Evolutionary conservation across 2,329 filamentous ascomycete genomes (phyloP).

Genomic region (Acarospora socialis): DNA sequence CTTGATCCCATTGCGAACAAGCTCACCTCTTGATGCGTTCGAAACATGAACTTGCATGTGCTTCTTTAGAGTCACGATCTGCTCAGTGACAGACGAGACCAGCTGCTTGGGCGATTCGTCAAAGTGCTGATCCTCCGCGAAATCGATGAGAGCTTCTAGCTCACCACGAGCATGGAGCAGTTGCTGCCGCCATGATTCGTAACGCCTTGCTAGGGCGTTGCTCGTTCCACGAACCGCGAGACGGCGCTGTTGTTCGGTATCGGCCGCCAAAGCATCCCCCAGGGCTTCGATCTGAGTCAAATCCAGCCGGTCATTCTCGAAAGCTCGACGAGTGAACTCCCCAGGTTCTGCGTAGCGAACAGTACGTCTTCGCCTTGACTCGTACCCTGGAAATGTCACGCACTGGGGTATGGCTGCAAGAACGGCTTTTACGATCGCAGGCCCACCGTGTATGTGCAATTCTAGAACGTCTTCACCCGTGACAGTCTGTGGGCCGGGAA

Average conservation of each 20-base stretch:
- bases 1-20: conserved; percentile 71
- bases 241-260: conserved; percentile 86
- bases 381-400: conserved; percentile 6
- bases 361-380: no score
- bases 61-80: conserved; percentile 46
- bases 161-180: conserved; percentile 75
- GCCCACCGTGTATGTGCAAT: conserved; percentile 84
- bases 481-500: conserved; percentile 65
- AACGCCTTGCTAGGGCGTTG: conserved; percentile 54
- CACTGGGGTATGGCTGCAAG: conserved; percentile 55
- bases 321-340: conserved; percentile 87
- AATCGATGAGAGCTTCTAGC: conserved; percentile 91
- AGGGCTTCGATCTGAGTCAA: conserved; percentile 65
- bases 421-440: conserved; percentile 76
- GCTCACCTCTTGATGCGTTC: conserved; percentile 68
- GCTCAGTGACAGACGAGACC: conserved; percentile 50
- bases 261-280: conserved; percentile 44
- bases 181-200: conserved; percentile 67
- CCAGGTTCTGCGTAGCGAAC: conserved; percentile 87
- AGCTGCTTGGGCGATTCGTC: conserved; percentile 69
- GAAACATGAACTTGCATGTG: conserved; percentile 55
- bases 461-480: conserved; percentile 91
- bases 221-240: conserved; percentile 68
- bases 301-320: conserved; percentile 72
- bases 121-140: conserved; percentile 93